Evolutionary conservation across 176 grass and related monocot species (phyloP).

Genomic region (Bromus sterilis): DNA sequence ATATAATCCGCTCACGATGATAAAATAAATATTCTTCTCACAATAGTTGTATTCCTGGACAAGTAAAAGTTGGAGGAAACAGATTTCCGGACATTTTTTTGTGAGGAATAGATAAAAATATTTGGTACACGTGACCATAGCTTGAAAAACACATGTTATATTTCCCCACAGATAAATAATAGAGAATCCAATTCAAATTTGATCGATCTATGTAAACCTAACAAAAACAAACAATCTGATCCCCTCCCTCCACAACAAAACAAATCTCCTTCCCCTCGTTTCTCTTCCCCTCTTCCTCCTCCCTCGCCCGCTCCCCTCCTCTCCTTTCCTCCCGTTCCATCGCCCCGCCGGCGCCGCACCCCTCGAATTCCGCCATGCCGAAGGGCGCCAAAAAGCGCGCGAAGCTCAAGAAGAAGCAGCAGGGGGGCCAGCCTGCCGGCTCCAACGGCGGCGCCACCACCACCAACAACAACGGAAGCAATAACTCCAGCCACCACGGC

Average conservation of each 20-base stretch:
- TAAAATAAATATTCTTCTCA: no score
- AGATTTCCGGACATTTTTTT: no score
- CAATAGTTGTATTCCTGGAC: no score
- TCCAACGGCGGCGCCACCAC: constrained; percentile 11
- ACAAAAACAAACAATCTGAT: constrained; percentile 9
- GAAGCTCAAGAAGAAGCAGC: constrained; percentile 61
- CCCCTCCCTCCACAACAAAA: constrained; percentile 15
- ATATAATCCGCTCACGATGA: no score
- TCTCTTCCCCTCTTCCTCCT: neutral
- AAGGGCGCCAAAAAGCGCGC: constrained; percentile 61
- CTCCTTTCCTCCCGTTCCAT: neutral
- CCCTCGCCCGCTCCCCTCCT: neutral
- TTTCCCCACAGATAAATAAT: neutral
- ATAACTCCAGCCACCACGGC: neutral
- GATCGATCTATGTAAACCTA: constrained; percentile 17
- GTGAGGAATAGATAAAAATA: neutral
- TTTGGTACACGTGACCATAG: neutral
- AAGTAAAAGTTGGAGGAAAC: no score
- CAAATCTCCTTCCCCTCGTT: constrained; percentile 1
- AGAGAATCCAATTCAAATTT: neutral
- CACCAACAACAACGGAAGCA: constrained; percentile 15
- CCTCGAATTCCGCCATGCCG: constrained; percentile 40
- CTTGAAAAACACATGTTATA: neutral
- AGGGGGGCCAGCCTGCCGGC: constrained; percentile 11
- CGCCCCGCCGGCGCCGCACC: constrained; percentile 17